Percentiles rank a stretch among this genome's conserved stretches.
phyloP scores from a whole-genome alignment of 2,329 filamentous ascomycete species.

The Penicillium sp. region DNA sequence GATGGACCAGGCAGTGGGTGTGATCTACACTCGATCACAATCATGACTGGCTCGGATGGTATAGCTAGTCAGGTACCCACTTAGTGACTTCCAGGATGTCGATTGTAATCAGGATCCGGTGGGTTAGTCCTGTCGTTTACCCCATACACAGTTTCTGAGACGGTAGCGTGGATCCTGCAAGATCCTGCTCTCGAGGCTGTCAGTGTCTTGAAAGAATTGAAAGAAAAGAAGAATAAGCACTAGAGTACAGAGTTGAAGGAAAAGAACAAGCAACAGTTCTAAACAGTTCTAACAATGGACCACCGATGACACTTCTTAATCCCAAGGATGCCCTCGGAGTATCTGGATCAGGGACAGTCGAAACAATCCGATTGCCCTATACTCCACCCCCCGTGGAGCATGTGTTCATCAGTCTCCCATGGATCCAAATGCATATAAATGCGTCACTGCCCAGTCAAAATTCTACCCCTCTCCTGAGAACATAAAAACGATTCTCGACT shows the following conservation, averaged over 20 bases:
- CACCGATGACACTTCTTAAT: neutral
- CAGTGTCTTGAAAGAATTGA: neutral
- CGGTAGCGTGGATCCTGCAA: neutral
- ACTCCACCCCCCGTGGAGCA: slow-evolving; percentile 6
- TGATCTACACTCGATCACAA: slow-evolving; percentile 6
- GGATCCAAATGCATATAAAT: slow-evolving; percentile 2
- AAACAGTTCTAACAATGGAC: neutral
- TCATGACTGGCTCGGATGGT: slow-evolving; percentile 2
- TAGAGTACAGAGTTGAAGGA: neutral
- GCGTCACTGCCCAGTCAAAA: slow-evolving; percentile 4
- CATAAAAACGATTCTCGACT: neutral
- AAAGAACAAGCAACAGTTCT: neutral
- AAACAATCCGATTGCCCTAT: neutral
- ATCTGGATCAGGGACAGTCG: neutral
- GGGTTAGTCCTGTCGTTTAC: slow-evolving; percentile 5
- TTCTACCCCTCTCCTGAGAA: neutral
- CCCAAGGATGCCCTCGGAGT: neutral
- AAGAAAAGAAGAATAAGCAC: neutral
- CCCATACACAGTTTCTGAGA: slow-evolving; percentile 1
- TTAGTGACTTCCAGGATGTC: slow-evolving; percentile 2
- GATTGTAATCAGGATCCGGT: slow-evolving; percentile 7
- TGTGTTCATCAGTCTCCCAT: neutral
- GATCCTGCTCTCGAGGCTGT: neutral
- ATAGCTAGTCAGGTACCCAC: slow-evolving; percentile 1
- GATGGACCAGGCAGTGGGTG: slow-evolving; percentile 1